Conservation (phyloP, 345 rosid species). For the Erucastrum elatum region DNA sequence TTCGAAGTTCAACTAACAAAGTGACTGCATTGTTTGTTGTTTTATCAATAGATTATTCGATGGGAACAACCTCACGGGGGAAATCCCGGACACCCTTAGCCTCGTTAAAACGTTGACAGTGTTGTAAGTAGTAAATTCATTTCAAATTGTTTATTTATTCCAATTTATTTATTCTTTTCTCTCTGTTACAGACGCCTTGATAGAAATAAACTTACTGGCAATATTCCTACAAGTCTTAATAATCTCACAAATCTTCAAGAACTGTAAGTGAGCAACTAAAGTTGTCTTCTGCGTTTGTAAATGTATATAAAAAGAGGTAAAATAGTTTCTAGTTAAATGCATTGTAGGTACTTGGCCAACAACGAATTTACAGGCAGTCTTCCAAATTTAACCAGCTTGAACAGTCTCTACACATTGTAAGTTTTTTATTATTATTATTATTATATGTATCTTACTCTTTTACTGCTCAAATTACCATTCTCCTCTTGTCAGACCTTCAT, state of each 20-base stretch:
- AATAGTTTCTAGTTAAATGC: constrained; percentile 9
- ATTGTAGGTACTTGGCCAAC: constrained; percentile 73
- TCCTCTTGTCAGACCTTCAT: neutral
- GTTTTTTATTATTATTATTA: constrained; percentile 31
- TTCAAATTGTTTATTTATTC: neutral
- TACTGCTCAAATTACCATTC: neutral
- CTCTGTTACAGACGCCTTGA: constrained; percentile 71
- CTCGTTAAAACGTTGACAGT: constrained; percentile 56
- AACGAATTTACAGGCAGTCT: constrained; percentile 57
- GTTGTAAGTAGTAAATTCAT: constrained; percentile 58
- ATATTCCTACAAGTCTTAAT: constrained; percentile 57
- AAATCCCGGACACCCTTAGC: constrained; percentile 64
- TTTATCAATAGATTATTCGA: constrained; percentile 63
- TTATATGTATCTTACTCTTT: neutral
- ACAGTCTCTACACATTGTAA: constrained; percentile 65
- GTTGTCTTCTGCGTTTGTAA: neutral
- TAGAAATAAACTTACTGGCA: constrained; percentile 52
- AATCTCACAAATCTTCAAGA: constrained; percentile 55
- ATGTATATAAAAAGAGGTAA: constrained; percentile 1
- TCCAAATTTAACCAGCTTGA: constrained; percentile 64
- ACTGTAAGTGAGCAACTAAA: constrained; percentile 54
- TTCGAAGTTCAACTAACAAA: neutral
- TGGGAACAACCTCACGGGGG: constrained; percentile 58
- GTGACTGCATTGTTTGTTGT: neutral
- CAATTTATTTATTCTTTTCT: neutral